Base-by-base conservation (phyloP, 768 basidiomycete species). In the Psilocybe cubensis region DNA sequence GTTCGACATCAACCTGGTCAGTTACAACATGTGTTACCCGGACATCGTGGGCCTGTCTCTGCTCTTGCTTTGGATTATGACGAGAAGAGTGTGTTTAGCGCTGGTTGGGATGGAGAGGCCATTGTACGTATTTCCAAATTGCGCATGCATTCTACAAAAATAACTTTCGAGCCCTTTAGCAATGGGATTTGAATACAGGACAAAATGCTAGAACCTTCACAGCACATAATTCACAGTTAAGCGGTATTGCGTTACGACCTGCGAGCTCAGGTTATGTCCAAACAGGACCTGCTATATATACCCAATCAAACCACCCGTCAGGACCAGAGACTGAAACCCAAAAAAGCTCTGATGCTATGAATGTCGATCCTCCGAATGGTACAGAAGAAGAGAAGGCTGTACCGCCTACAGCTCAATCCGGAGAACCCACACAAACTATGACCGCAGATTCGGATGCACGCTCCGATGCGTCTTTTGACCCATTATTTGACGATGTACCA, bases 131-230 rank as follows among this genome's bases (percentile, higher is more conserved):
- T 43, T 18, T 31, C 21, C 17, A 54, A 42, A 35, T 29, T 12
- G 44, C 44, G 27, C 46, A 48, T 48, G 47, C 23, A 28, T 3
- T 28, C 18, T 41, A 18, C 10, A 44, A 44, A 56, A 42, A 35
- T 51, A 58, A 52, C 63, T 57, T 33, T 55, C 44, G 48, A n/a
- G 43, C n/a, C 4, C 54, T 65, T 38, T 64, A 98, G 96, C 92
- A 98, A 85, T 98, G 97, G 96, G 96, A 98, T 74, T 82, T 99
- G 33, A 92, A 99, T 68, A 96, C 90, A 0, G 96, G 97, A 6
- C 82, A 91, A 59, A 77, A 76, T 38, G 82, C 87, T 11, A 85
- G 94, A 47, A 85, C 80, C 45, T 98, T 92, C 70, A 86, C 82
- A 0, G 83, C 89, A 0, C 94, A 97, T 65, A 86, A 88, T 23